A percentile compares a stretch with the other conserved stretches of the same genome.
phyloP scores from a whole-genome alignment of 2,329 filamentous ascomycete genomes.

The Sclerotinia nivalis region DNA sequence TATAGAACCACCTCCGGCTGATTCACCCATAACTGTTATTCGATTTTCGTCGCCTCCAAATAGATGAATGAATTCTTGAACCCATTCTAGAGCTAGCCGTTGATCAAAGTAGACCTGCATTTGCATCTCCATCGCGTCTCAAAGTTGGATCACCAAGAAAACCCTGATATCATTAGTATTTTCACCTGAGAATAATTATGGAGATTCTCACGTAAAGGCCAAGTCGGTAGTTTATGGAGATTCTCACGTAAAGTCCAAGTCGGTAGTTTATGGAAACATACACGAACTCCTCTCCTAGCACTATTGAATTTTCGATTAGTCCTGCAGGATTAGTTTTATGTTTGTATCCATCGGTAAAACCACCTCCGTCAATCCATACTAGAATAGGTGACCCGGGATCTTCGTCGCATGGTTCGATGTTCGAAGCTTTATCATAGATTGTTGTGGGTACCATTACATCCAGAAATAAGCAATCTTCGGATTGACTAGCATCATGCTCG shows the following conservation, averaged over 20 bases:
- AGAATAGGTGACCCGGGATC: not conserved
- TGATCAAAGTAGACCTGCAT: slow-evolving; percentile 53
- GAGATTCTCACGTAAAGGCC: no score
- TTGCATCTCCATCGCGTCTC: slow-evolving; percentile 44
- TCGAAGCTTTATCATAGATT: slow-evolving; percentile 36
- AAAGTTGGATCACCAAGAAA: slow-evolving; percentile 45
- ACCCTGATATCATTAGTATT: slow-evolving; percentile 22
- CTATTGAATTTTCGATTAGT: slow-evolving; percentile 40
- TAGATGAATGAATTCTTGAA: slow-evolving; percentile 49
- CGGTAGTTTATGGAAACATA: slow-evolving; percentile 41
- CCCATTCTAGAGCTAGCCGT: slow-evolving; percentile 50
- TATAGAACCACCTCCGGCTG: slow-evolving; percentile 54
- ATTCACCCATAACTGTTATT: slow-evolving; percentile 53
- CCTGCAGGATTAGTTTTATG: slow-evolving; percentile 44
- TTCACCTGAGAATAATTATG: not conserved
- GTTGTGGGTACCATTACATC: slow-evolving; percentile 48
- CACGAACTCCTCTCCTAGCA: slow-evolving; percentile 40
- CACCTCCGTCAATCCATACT: slow-evolving; percentile 43
- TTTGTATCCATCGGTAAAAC: slow-evolving; percentile 46
- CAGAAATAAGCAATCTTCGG: slow-evolving; percentile 51
- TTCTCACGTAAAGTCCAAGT: slow-evolving; percentile 38
- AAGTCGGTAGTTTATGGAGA: no score
- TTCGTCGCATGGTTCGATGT: slow-evolving; percentile 24
- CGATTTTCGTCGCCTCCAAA: slow-evolving; percentile 55
- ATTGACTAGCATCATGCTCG: not conserved